Evolutionary conservation across 768 basidiomycete genomes (phyloP).

Genomic region (Dictyophora rubrovolvata): DNA sequence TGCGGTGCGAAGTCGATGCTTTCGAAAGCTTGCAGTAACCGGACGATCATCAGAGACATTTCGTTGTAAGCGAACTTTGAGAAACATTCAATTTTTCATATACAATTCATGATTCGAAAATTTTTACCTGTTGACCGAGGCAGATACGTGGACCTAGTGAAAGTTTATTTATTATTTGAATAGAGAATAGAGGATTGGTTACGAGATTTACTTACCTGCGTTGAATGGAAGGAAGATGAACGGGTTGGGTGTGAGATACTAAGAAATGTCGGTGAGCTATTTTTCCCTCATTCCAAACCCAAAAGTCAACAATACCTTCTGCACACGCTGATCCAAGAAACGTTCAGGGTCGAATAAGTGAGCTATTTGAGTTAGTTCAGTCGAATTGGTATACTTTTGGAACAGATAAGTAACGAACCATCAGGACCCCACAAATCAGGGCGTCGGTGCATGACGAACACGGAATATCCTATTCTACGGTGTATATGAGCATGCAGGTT

Average conservation of each 20-base stretch:
- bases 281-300: neutral
- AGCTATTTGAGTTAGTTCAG: slow-evolving; percentile 14
- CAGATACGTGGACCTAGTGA: slow-evolving; percentile 44
- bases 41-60: slow-evolving; percentile 42
- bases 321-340: slow-evolving; percentile 48
- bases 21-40: slow-evolving; percentile 40
- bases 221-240: slow-evolving; percentile 66
- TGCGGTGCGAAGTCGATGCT: slow-evolving; percentile 29
- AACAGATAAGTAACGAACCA: slow-evolving; percentile 15
- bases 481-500: slow-evolving; percentile 3
- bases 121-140: slow-evolving; percentile 35
- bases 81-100: neutral
- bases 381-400: neutral
- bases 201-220: slow-evolving; percentile 24
- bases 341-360: slow-evolving; percentile 52
- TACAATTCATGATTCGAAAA: neutral
- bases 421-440: slow-evolving; percentile 51
- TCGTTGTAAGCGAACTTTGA: slow-evolving; percentile 45
- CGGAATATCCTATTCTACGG: slow-evolving; percentile 18
- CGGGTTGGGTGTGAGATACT: slow-evolving; percentile 44
- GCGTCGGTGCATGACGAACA: slow-evolving; percentile 27
- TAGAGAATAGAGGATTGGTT: neutral
- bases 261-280: neutral
- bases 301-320: slow-evolving; percentile 18
- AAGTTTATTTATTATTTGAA: neutral